phyloP scores from a whole-genome alignment of 306 rosid species.

The Acacia crassicarpa region DNA sequence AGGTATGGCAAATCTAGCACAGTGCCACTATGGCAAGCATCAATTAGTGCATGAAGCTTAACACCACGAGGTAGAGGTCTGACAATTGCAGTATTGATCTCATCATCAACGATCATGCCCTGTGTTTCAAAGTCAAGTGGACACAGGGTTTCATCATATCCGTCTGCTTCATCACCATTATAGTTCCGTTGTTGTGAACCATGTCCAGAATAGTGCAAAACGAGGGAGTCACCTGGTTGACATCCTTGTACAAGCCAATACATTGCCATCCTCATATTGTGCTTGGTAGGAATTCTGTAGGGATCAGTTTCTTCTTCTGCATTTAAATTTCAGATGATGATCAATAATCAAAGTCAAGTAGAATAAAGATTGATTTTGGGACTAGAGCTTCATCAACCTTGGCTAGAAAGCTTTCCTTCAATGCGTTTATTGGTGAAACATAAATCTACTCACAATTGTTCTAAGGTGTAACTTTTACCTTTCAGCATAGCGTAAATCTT shows the following conservation, averaged over 20 bases:
- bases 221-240: slow-evolving; percentile 87
- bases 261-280: slow-evolving; percentile 94
- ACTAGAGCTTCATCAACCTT: background rate
- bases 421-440: background rate
- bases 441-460: background rate
- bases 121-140: slow-evolving; percentile 97
- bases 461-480: background rate
- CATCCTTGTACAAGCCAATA: slow-evolving; percentile 96
- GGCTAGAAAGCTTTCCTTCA: background rate
- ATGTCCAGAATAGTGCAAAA: slow-evolving; percentile 99
- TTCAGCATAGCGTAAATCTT: background rate
- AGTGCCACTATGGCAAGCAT: slow-evolving; percentile 98
- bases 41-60: slow-evolving; percentile 92
- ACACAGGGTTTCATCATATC: slow-evolving; percentile 92
- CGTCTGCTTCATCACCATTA: slow-evolving; percentile 91
- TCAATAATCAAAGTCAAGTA: too few species aligned
- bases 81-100: slow-evolving; percentile 77
- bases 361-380: background rate
- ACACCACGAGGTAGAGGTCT: slow-evolving; percentile 85
- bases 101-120: slow-evolving; percentile 99
- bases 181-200: slow-evolving; percentile 92
- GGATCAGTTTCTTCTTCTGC: slow-evolving; percentile 98
- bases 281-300: slow-evolving; percentile 66
- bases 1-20: slow-evolving; percentile 93
- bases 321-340: slow-evolving; percentile 32